These are phyloP conservation scores for Elsinoe fawcettii DNA, from an alignment of 2,329 filamentous ascomycete genomes.

Conservation along the genomic window DNA sequence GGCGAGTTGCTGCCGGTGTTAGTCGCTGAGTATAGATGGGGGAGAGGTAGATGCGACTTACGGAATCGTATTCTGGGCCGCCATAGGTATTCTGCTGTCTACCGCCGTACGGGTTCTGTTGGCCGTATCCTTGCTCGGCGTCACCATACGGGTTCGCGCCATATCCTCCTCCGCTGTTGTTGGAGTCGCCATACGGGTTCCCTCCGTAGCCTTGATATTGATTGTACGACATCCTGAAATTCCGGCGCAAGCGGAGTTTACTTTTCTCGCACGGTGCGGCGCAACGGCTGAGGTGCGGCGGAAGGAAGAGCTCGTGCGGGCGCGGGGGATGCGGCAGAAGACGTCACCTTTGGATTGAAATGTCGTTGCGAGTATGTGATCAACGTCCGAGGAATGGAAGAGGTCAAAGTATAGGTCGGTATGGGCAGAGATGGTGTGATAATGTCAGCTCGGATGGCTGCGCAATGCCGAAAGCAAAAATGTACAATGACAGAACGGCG, in stretches of 20 bases:
- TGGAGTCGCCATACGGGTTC: conserved; percentile 58
- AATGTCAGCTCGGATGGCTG: background rate
- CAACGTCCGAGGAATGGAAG: background rate
- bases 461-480: background rate
- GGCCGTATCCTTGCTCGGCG: background rate
- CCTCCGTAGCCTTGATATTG: conserved; percentile 51
- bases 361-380: too few relatives aligned
- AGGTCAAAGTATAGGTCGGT: background rate
- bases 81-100: background rate
- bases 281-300: conserved; percentile 1
- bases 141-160: conserved; percentile 34
- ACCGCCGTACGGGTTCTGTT: background rate
- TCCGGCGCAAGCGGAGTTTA: background rate
- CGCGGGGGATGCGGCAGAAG: background rate
- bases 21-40: background rate
- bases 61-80: background rate
- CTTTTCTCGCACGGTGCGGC: background rate
- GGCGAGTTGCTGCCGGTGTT: conserved; percentile 27
- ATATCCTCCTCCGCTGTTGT: conserved; percentile 38
- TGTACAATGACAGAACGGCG: background rate
- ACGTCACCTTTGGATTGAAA: background rate
- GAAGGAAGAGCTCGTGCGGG: background rate
- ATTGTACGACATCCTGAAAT: conserved; percentile 49
- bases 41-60: background rate
- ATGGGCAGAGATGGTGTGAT: background rate